phyloP scores from a whole-genome alignment of 148 eudicot genomes.

The Gaultheria prostrata region DNA sequence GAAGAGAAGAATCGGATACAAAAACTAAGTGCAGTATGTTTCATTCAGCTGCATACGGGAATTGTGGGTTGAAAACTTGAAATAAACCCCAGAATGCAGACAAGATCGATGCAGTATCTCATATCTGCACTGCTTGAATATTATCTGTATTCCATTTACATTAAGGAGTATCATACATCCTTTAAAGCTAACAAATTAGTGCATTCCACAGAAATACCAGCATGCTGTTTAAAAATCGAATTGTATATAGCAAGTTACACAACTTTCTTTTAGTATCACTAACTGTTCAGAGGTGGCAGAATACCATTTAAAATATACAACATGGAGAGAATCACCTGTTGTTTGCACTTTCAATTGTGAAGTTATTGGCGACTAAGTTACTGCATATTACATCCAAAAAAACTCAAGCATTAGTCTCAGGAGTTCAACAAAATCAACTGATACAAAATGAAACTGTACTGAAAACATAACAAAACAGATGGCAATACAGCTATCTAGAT shows the following conservation, averaged over 20 bases:
- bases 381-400: conserved; percentile 43
- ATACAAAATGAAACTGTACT: not conserved
- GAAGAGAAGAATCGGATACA: not conserved
- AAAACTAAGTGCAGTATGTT: not conserved
- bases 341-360: conserved; percentile 47
- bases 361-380: conserved; percentile 77
- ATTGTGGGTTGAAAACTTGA: not conserved
- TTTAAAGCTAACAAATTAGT: not conserved
- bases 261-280: not conserved
- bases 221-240: not conserved
- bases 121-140: not conserved
- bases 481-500: not conserved
- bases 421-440: not conserved
- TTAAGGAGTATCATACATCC: not conserved
- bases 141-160: not conserved
- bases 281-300: not conserved
- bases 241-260: too few species aligned
- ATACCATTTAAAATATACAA: not conserved
- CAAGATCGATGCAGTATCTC: not conserved
- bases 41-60: not conserved
- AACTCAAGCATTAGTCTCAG: not conserved
- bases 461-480: not conserved
- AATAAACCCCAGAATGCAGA: not conserved
- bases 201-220: not conserved
- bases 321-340: conserved; percentile 44